phyloP scores from a whole-genome alignment of 768 basidiomycete species.

The Rhodocollybia butyracea region DNA sequence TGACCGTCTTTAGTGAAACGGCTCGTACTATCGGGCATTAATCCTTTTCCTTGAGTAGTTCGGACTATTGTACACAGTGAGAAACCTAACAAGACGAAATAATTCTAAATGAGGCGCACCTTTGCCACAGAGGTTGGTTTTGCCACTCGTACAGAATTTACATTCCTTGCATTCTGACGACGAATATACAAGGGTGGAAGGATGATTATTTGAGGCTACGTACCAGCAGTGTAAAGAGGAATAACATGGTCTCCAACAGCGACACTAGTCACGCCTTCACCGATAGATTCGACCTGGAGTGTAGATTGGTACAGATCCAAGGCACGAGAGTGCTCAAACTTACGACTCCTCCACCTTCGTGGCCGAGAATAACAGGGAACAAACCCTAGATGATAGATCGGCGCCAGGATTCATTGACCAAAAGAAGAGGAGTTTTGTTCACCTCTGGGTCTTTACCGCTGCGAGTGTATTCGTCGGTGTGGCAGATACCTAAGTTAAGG shows the following conservation, averaged over 20 bases:
- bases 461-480: constrained; percentile 97
- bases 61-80: constrained; percentile 54
- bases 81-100: not conserved
- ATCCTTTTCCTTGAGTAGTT: constrained; percentile 87
- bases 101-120: constrained; percentile 39
- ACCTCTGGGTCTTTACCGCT: constrained; percentile 96
- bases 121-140: constrained; percentile 98
- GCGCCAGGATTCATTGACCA: constrained; percentile 5
- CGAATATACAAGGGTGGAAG: not conserved
- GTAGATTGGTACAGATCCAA: constrained; percentile 5
- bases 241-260: constrained; percentile 93
- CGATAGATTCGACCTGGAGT: constrained; percentile 89
- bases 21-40: constrained; percentile 88
- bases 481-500: constrained; percentile 72
- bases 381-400: constrained; percentile 50
- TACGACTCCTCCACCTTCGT: constrained; percentile 91
- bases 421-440: constrained; percentile 7
- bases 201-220: constrained; percentile 13
- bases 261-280: constrained; percentile 84
- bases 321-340: constrained; percentile 12
- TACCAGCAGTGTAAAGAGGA: constrained; percentile 93
- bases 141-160: constrained; percentile 98
- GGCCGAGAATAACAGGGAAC: constrained; percentile 92
- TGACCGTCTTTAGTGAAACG: constrained; percentile 91
- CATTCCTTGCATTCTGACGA: constrained; percentile 87